phyloP scores from a whole-genome alignment of 2,329 filamentous ascomycete species.

The Ophiostoma perfectum region DNA sequence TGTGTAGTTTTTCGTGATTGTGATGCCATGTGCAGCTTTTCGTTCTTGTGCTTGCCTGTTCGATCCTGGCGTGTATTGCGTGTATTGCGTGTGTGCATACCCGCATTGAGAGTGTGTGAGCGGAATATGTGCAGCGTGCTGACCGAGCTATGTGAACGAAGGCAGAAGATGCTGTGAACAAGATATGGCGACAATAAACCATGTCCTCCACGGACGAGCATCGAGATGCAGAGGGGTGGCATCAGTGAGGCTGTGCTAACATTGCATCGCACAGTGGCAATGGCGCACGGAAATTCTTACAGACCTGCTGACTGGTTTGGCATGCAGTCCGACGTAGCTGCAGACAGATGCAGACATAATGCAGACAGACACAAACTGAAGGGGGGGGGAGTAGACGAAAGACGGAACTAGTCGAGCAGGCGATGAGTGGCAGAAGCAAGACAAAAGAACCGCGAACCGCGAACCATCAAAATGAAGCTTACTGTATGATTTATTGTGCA shows the following conservation, averaged over 20 bases:
- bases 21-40: neutral
- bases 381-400: neutral
- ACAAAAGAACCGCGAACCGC: too few relatives aligned
- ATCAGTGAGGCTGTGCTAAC: neutral
- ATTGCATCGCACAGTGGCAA: conserved; percentile 11
- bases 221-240: neutral
- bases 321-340: neutral
- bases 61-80: neutral
- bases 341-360: neutral
- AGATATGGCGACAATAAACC: neutral
- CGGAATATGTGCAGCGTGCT: too few relatives aligned
- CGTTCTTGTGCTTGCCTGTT: neutral
- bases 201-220: neutral
- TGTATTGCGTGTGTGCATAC: too few relatives aligned
- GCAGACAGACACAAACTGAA: neutral
- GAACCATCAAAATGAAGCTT: too few relatives aligned
- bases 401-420: neutral
- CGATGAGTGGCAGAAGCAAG: too few relatives aligned
- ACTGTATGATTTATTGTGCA: neutral
- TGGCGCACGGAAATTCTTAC: neutral
- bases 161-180: neutral
- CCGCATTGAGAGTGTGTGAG: too few relatives aligned
- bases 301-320: neutral
- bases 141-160: neutral
- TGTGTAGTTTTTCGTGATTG: neutral